A percentile compares a stretch with the other conserved stretches of the same genome.
Evolutionary conservation across 768 basidiomycete genomes (phyloP).

Genomic region (Mycena vulgaris): DNA sequence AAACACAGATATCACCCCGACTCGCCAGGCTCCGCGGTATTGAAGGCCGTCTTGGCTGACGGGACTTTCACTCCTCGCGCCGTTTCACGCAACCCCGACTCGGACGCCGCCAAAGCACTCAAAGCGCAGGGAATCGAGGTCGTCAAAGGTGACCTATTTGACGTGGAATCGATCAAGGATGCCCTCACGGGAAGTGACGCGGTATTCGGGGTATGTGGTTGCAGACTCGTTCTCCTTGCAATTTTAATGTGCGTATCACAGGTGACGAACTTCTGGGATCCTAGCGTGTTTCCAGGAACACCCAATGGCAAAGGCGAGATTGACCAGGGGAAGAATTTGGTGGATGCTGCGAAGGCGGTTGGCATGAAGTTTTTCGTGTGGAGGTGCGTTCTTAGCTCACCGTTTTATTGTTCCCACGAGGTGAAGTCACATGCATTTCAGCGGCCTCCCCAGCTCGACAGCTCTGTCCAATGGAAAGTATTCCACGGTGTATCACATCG

Average conservation of each 20-base stretch:
- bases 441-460: background rate
- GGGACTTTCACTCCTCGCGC: slow-evolving; percentile 40
- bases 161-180: slow-evolving; percentile 30
- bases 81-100: slow-evolving; percentile 31
- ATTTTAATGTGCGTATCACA: background rate
- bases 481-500: background rate
- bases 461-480: background rate
- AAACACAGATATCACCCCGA: too few species aligned
- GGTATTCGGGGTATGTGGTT: slow-evolving; percentile 37
- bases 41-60: slow-evolving; percentile 31
- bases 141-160: slow-evolving; percentile 33
- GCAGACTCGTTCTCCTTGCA: background rate
- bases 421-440: background rate
- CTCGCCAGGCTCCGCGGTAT: slow-evolving; percentile 24
- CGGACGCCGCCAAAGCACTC: slow-evolving; percentile 25
- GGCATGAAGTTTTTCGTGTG: slow-evolving; percentile 48
- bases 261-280: slow-evolving; percentile 48
- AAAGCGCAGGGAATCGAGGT: slow-evolving; percentile 31
- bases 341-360: slow-evolving; percentile 44
- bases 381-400: slow-evolving; percentile 39
- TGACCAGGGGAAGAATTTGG: slow-evolving; percentile 47
- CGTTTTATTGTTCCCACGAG: background rate
- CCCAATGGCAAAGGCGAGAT: slow-evolving; percentile 38
- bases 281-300: slow-evolving; percentile 36
- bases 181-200: slow-evolving; percentile 38